Conservation (phyloP, 2,329 filamentous ascomycete genomes). For the Phyllosticta citribraziliensis region DNA sequence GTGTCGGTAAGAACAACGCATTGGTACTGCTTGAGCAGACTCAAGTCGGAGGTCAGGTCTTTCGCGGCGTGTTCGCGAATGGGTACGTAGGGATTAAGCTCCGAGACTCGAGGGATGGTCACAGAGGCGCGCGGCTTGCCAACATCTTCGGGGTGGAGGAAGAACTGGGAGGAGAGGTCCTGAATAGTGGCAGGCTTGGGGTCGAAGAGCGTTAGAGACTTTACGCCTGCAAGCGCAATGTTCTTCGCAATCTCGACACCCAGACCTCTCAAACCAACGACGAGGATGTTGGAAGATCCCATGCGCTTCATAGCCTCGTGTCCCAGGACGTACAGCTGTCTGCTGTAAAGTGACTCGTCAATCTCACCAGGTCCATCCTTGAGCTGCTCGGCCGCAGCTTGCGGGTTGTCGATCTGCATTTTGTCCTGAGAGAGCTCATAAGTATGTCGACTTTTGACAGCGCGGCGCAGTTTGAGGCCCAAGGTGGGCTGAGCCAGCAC, state of each 20-base stretch:
- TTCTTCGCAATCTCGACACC: conserved; percentile 99
- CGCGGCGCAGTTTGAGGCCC: background rate
- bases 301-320: conserved; percentile 96
- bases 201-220: conserved; percentile 90
- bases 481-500: background rate
- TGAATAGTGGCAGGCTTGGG: conserved; percentile 73
- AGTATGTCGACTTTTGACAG: background rate
- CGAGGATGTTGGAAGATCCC: conserved; percentile 87
- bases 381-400: conserved; percentile 49
- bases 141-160: conserved; percentile 77
- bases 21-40: conserved; percentile 82
- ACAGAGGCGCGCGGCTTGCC: conserved; percentile 83
- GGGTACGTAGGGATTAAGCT: conserved; percentile 94
- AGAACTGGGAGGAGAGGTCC: conserved; percentile 95
- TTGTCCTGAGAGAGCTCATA: conserved; percentile 34
- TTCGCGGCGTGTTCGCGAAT: conserved; percentile 59
- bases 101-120: conserved; percentile 80
- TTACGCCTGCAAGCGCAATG: conserved; percentile 93
- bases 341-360: conserved; percentile 58
- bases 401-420: conserved; percentile 53
- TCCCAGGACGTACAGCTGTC: conserved; percentile 62
- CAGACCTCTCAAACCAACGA: conserved; percentile 84
- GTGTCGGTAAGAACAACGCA: conserved; percentile 84
- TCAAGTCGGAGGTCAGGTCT: conserved; percentile 65
- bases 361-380: conserved; percentile 52